Conservation (phyloP, 2,329 filamentous ascomycete genomes). For the Onygenales sp. region DNA sequence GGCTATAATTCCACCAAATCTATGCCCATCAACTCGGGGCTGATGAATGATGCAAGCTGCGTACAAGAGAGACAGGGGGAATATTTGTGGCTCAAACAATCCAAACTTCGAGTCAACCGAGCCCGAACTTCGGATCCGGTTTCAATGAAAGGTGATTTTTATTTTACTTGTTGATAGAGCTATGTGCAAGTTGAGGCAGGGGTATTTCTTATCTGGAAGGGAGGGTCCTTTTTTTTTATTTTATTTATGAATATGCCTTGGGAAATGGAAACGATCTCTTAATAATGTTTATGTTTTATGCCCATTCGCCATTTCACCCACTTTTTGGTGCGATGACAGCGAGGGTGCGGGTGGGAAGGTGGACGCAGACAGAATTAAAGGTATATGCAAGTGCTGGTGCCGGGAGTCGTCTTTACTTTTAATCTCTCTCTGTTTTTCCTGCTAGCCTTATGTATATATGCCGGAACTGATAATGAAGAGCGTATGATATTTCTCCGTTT, state of each 20-base stretch:
- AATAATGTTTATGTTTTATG: background rate
- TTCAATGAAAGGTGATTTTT: too few species aligned
- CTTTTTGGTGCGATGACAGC: background rate
- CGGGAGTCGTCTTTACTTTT: slow-evolving; percentile 6
- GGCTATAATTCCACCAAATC: background rate
- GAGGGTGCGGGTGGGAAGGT: background rate
- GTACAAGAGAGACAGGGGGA: background rate
- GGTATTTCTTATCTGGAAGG: too few species aligned
- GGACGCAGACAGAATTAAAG: background rate
- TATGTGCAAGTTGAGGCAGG: background rate
- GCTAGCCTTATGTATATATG: slow-evolving; percentile 26
- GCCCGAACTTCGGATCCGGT: too few species aligned
- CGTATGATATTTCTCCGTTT: slow-evolving; percentile 23
- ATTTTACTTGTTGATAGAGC: background rate
- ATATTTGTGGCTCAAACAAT: background rate
- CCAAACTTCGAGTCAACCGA: too few species aligned
- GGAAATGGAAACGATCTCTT: background rate
- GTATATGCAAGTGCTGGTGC: background rate
- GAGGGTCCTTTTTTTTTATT: background rate
- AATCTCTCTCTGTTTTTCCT: slow-evolving; percentile 13
- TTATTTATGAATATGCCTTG: background rate
- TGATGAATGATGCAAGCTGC: background rate
- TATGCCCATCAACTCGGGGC: background rate
- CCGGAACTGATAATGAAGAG: slow-evolving; percentile 27
- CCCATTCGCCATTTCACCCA: background rate